Percentiles rank a stretch among this genome's conserved stretches.
These are phyloP conservation scores for Plenodomus biglobosus DNA, from an alignment of 2,329 filamentous ascomycete species.

Conservation along the genomic window DNA sequence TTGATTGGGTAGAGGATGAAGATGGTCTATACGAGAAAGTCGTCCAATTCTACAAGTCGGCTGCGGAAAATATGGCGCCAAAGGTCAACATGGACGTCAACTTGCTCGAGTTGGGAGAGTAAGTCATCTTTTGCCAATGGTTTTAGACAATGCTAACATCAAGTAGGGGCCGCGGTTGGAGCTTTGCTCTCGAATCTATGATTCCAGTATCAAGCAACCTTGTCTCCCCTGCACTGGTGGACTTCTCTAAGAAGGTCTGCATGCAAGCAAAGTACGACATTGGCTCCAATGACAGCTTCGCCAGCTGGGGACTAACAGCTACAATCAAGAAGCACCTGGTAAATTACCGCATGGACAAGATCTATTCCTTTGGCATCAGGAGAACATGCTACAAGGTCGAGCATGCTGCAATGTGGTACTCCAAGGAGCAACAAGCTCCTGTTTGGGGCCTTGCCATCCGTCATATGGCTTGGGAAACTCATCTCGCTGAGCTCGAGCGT, in stretches of 20 bases:
- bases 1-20: slow-evolving; percentile 38
- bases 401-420: slow-evolving; percentile 33
- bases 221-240: slow-evolving; percentile 24
- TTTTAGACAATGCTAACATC: slow-evolving; percentile 16
- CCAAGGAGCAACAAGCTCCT: slow-evolving; percentile 9
- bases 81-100: slow-evolving; percentile 36
- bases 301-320: slow-evolving; percentile 18
- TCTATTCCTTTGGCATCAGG: slow-evolving; percentile 35
- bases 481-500: slow-evolving; percentile 30
- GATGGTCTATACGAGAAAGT: slow-evolving; percentile 36
- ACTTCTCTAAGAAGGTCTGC: slow-evolving; percentile 25
- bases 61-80: slow-evolving; percentile 12
- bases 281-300: slow-evolving; percentile 20
- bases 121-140: slow-evolving; percentile 6
- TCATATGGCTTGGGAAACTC: slow-evolving; percentile 33
- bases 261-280: slow-evolving; percentile 20
- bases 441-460: slow-evolving; percentile 38
- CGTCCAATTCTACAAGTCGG: slow-evolving; percentile 25
- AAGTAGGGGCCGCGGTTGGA: slow-evolving; percentile 30
- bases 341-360: slow-evolving; percentile 24
- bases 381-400: slow-evolving; percentile 34
- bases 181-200: slow-evolving; percentile 35
- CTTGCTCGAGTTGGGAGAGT: slow-evolving; percentile 37
- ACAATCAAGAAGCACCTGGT: slow-evolving; percentile 16
- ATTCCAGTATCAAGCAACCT: slow-evolving; percentile 12